phyloP scores from a whole-genome alignment of 2,329 filamentous ascomycete genomes.

The Monascus ruber region DNA sequence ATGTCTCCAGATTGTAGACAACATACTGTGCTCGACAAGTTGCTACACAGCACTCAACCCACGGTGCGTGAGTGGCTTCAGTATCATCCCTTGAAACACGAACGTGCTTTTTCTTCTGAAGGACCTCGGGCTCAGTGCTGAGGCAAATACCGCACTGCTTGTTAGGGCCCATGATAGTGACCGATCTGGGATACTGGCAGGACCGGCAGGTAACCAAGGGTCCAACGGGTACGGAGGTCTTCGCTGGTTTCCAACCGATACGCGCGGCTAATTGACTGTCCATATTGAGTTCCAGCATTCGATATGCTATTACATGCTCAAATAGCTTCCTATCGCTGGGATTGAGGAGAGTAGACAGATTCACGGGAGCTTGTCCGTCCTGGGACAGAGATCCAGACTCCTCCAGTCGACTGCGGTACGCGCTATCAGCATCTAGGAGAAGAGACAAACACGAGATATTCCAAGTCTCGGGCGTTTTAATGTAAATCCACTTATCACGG shows the following conservation, averaged over 20 bases:
- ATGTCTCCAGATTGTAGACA: conserved; percentile 33
- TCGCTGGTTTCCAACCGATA: conserved; percentile 38
- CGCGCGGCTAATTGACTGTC: conserved; percentile 33
- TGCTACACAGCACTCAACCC: conserved; percentile 38
- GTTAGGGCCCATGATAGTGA: conserved; percentile 36
- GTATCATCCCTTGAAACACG: conserved; percentile 22
- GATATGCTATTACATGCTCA: conserved; percentile 35
- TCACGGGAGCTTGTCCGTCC: conserved; percentile 1
- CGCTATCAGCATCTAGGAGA: conserved; percentile 38
- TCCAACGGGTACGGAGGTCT: conserved; percentile 34
- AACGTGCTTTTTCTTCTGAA: conserved; percentile 4
- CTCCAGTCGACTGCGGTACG: conserved; percentile 18
- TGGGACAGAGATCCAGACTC: conserved; percentile 7
- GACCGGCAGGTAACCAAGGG: conserved; percentile 30
- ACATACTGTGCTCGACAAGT: conserved; percentile 41
- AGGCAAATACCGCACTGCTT: conserved; percentile 35
- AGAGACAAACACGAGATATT: conserved; percentile 35
- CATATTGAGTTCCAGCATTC: conserved; percentile 37
- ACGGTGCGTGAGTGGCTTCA: conserved; percentile 24
- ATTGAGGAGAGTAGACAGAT: conserved; percentile 18
- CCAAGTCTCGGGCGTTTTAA: conserved; percentile 41
- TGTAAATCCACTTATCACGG: conserved; percentile 36
- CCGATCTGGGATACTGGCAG: conserved; percentile 38
- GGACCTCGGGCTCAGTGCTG: conserved; percentile 11
- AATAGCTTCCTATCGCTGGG: conserved; percentile 33